Conservation (phyloP, 2,329 filamentous ascomycete genomes). For the Alternaria arborescens region DNA sequence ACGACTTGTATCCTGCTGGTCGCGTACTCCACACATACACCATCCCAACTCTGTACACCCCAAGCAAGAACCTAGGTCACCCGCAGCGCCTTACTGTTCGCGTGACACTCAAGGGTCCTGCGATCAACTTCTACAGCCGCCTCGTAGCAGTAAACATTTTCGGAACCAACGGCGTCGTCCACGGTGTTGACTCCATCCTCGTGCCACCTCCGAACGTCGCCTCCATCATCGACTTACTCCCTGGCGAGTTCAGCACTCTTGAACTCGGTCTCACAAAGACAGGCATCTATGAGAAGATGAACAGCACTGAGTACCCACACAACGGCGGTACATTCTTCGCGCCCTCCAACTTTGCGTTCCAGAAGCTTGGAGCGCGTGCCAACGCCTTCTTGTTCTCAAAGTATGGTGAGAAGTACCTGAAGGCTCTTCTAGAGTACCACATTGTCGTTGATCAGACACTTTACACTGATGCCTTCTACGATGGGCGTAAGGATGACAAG, state of each 20-base stretch:
- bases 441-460: slow-evolving; percentile 76
- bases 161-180: slow-evolving; percentile 81
- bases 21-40: slow-evolving; percentile 76
- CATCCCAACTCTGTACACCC: slow-evolving; percentile 73
- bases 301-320: slow-evolving; percentile 58
- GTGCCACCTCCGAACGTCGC: slow-evolving; percentile 74
- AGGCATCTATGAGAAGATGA: slow-evolving; percentile 69
- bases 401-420: slow-evolving; percentile 77
- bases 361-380: slow-evolving; percentile 72
- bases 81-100: slow-evolving; percentile 76
- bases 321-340: slow-evolving; percentile 80
- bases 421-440: slow-evolving; percentile 81
- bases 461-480: slow-evolving; percentile 85
- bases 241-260: slow-evolving; percentile 79
- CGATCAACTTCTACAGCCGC: slow-evolving; percentile 79
- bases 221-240: slow-evolving; percentile 71
- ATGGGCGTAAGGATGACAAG: slow-evolving; percentile 46
- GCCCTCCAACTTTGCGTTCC: slow-evolving; percentile 82
- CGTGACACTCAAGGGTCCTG: slow-evolving; percentile 69
- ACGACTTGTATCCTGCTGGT: slow-evolving; percentile 71
- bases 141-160: slow-evolving; percentile 74
- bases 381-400: slow-evolving; percentile 88
- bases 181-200: slow-evolving; percentile 78
- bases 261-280: slow-evolving; percentile 78
- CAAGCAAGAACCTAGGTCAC: slow-evolving; percentile 59